Percentiles rank a stretch among this genome's conserved stretches.
Conservation (phyloP, 2,329 filamentous ascomycete species). For the Balansia obtecta region DNA sequence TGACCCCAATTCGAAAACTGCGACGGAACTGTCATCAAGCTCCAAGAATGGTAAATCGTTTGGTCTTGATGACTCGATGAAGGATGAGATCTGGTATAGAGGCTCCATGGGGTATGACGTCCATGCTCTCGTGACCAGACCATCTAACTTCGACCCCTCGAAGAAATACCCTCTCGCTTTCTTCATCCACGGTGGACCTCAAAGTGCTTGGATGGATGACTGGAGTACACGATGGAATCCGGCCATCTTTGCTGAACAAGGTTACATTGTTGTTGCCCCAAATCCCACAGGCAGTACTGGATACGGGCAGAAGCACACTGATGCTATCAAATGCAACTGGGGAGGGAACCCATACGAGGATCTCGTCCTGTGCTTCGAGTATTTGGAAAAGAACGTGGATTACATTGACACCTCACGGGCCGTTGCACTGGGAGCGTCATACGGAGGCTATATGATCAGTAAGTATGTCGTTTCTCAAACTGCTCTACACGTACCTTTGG, state of each 20-base stretch:
- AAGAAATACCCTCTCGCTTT: constrained; percentile 72
- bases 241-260: constrained; percentile 75
- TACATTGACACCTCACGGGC: constrained; percentile 58
- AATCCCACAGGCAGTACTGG: constrained; percentile 78
- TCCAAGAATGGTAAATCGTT: constrained; percentile 54
- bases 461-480: constrained; percentile 29
- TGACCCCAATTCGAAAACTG: constrained; percentile 27
- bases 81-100: constrained; percentile 56
- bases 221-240: constrained; percentile 84
- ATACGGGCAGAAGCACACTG: constrained; percentile 65
- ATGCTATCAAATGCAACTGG: constrained; percentile 72
- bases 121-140: constrained; percentile 57
- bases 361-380: constrained; percentile 65
- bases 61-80: constrained; percentile 50
- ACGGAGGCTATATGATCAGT: constrained; percentile 68
- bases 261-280: constrained; percentile 69
- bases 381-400: constrained; percentile 50
- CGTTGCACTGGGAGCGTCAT: constrained; percentile 63
- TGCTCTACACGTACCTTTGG: too few species aligned
- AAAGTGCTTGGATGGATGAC: constrained; percentile 60
- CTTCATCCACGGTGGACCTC: constrained; percentile 73
- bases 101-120: constrained; percentile 52
- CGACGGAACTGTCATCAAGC: constrained; percentile 45
- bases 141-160: constrained; percentile 50
- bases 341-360: constrained; percentile 77